A percentile compares a stretch with the other conserved stretches of the same genome.
These are phyloP conservation scores for Septoria linicola DNA, from an alignment of 2,329 filamentous ascomycete genomes.

Conservation along the genomic window DNA sequence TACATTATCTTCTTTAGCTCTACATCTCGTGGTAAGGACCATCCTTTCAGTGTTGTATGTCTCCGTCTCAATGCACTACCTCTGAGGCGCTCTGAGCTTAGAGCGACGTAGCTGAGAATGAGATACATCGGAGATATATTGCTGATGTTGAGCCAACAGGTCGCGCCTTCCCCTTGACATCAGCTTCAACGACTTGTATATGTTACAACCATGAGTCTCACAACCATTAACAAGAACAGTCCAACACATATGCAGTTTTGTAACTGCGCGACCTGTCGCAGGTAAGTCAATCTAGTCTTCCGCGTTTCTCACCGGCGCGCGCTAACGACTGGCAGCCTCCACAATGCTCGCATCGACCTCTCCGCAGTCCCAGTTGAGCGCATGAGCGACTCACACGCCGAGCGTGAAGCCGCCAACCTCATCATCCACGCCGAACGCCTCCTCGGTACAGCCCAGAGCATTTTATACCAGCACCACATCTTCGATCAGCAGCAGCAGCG, in stretches of 20 bases:
- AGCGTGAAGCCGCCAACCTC: conserved; percentile 9
- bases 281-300: not conserved
- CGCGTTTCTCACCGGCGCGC: not conserved
- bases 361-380: conserved; percentile 3
- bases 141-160: too few species aligned
- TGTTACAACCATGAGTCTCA: conserved; percentile 2
- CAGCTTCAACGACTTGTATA: not conserved
- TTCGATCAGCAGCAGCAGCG: not conserved
- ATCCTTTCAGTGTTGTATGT: too few species aligned
- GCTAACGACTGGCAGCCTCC: conserved; percentile 3
- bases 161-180: too few species aligned
- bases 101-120: too few species aligned
- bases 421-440: conserved; percentile 13
- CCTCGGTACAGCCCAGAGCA: conserved; percentile 8
- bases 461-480: conserved; percentile 10
- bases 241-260: conserved; percentile 2
- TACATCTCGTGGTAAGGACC: too few species aligned
- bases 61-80: too few species aligned
- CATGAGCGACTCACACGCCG: conserved; percentile 6
- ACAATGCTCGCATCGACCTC: conserved; percentile 8
- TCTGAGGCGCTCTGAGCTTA: too few species aligned
- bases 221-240: conserved; percentile 8
- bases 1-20: not conserved
- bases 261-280: conserved; percentile 12
- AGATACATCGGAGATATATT: too few species aligned